These are phyloP conservation scores for Cucumis hystrix DNA, from an alignment of 306 rosid genomes.

Conservation along the genomic window DNA sequence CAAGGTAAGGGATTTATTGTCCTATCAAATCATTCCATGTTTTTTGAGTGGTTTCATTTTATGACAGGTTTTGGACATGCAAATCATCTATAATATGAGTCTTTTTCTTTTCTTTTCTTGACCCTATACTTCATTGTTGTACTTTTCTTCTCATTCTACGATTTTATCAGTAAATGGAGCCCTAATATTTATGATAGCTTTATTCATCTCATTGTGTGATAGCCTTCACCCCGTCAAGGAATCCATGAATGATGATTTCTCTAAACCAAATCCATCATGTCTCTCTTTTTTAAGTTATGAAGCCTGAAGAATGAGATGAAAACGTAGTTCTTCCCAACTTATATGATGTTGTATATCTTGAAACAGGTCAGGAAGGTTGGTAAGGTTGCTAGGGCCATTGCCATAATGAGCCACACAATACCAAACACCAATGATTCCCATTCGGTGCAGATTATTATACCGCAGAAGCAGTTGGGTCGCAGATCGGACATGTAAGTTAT, in stretches of 20 bases:
- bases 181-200: not conserved
- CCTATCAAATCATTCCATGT: not conserved
- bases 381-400: slow-evolving; percentile 94
- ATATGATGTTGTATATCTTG: slow-evolving; percentile 3
- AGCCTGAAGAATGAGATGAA: not conserved
- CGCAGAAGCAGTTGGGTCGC: slow-evolving; percentile 95
- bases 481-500: slow-evolving; percentile 93
- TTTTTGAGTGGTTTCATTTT: not conserved
- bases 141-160: not conserved
- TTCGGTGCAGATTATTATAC: slow-evolving; percentile 88
- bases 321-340: not conserved
- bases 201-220: not conserved
- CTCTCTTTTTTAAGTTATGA: not conserved
- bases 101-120: not conserved
- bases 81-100: not conserved
- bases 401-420: slow-evolving; percentile 92
- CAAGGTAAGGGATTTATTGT: slow-evolving; percentile 38
- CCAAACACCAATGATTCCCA: slow-evolving; percentile 78
- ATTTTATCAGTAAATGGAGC: not conserved
- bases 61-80: not conserved
- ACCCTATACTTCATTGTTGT: not conserved
- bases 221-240: not conserved
- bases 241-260: not conserved
- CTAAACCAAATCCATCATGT: not conserved
- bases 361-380: slow-evolving; percentile 92